phyloP scores from a whole-genome alignment of 73 alveolate species.

The Breviolum minutum region DNA sequence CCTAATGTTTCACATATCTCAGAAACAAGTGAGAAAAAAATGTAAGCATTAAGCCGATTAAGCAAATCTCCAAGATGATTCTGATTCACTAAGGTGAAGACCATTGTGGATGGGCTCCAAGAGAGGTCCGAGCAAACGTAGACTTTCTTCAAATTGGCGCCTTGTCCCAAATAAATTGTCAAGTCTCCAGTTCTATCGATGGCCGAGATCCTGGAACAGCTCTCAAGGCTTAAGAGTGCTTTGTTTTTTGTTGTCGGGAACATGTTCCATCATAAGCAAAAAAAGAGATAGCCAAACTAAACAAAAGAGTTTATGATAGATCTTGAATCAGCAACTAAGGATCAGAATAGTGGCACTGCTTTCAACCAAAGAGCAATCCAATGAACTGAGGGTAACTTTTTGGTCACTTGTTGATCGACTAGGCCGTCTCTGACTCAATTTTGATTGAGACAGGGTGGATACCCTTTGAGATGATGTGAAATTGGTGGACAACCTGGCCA shows the following conservation, averaged over 20 bases:
- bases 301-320: too few species aligned
- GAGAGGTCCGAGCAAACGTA: slow-evolving; percentile 26
- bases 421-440: neutral
- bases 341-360: slow-evolving; percentile 33
- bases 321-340: neutral
- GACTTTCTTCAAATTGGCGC: slow-evolving; percentile 12
- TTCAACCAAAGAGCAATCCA: slow-evolving; percentile 2
- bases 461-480: neutral
- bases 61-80: too few species aligned
- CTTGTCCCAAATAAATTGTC: slow-evolving; percentile 14
- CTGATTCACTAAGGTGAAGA: neutral
- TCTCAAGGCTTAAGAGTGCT: too few species aligned
- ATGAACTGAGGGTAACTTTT: neutral
- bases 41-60: too few species aligned
- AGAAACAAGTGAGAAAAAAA: too few species aligned
- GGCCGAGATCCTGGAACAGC: slow-evolving; percentile 24
- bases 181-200: slow-evolving; percentile 5
- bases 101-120: slow-evolving; percentile 20
- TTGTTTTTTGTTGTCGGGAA: too few species aligned
- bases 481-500: neutral
- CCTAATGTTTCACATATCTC: neutral
- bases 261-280: neutral
- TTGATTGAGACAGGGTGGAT: neutral
- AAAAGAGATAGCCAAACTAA: neutral
- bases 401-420: neutral